These are phyloP conservation scores for Golubevia pallescens DNA, from an alignment of 1,284 basidiomycete species.

Conservation along the genomic window DNA sequence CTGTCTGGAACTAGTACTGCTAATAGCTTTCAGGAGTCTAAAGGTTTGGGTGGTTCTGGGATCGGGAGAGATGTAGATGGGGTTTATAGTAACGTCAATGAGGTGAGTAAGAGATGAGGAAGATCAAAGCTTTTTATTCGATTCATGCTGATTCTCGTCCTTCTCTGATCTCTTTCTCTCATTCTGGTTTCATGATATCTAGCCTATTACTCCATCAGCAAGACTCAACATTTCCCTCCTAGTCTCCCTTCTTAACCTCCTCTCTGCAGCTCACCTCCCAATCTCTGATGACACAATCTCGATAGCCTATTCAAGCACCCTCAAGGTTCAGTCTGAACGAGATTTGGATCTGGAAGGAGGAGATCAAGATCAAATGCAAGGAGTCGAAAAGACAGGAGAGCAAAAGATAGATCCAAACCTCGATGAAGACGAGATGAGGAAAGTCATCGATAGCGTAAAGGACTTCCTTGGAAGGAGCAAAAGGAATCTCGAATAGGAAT, in stretches of 20 bases:
- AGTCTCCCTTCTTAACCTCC: conserved; percentile 33
- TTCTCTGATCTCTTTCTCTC: neutral
- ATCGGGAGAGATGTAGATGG: conserved; percentile 18
- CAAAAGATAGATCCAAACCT: neutral
- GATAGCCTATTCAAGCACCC: conserved; percentile 17
- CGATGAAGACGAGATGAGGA: neutral
- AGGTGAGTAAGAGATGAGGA: conserved; percentile 24
- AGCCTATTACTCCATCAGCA: conserved; percentile 18
- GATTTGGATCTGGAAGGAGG: neutral
- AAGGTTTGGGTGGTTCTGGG: too few relatives aligned
- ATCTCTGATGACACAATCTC: conserved; percentile 41
- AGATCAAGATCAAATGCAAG: neutral
- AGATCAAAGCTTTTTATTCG: too few relatives aligned
- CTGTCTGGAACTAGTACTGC: too few relatives aligned
- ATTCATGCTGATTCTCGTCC: too few relatives aligned
- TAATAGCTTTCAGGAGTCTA: too few relatives aligned
- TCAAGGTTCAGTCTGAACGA: neutral
- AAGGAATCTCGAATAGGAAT: too few relatives aligned
- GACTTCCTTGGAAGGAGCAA: neutral
- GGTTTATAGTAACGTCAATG: conserved; percentile 57
- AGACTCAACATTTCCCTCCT: conserved; percentile 36
- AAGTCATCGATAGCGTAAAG: neutral
- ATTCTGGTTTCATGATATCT: too few relatives aligned
- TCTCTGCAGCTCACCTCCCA: conserved; percentile 32
- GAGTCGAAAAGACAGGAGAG: neutral